These are phyloP conservation scores for Ustilago trichophora DNA, from an alignment of 1,284 basidiomycete genomes.

Conservation along the genomic window DNA sequence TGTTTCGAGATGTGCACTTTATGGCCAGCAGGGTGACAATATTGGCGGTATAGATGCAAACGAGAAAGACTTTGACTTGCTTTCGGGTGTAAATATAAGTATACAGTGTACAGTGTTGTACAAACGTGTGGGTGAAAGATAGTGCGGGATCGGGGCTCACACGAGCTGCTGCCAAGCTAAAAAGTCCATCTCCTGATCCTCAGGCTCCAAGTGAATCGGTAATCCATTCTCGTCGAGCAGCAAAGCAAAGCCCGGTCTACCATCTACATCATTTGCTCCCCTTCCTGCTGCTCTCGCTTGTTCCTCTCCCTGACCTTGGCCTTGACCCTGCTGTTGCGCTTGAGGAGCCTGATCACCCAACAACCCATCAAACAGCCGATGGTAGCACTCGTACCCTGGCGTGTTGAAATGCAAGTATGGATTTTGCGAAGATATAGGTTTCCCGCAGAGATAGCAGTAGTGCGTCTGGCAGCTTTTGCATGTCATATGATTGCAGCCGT, in stretches of 20 bases:
- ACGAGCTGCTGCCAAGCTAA: slow-evolving; percentile 31
- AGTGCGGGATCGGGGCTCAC: too few relatives aligned
- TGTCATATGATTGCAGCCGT: slow-evolving; percentile 54
- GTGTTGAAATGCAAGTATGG: slow-evolving; percentile 49
- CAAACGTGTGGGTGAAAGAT: too few relatives aligned
- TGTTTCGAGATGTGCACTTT: too few relatives aligned
- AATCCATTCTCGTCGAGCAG: slow-evolving; percentile 33
- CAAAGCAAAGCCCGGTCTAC: slow-evolving; percentile 14
- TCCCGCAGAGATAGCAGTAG: slow-evolving; percentile 52
- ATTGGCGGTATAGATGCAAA: too few relatives aligned
- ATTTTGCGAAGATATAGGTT: slow-evolving; percentile 29
- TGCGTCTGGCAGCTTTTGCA: slow-evolving; percentile 48
- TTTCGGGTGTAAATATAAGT: too few relatives aligned
- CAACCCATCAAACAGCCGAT: slow-evolving; percentile 37
- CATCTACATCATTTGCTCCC: not conserved
- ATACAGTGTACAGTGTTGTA: not conserved
- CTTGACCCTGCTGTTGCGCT: not conserved
- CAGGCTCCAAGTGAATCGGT: slow-evolving; percentile 22
- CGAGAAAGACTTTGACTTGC: too few relatives aligned
- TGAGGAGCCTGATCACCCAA: slow-evolving; percentile 28
- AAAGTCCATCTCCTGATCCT: slow-evolving; percentile 26
- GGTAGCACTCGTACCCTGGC: slow-evolving; percentile 33
- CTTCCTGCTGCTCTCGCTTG: not conserved
- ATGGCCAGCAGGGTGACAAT: too few relatives aligned
- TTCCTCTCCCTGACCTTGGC: not conserved